Base-by-base conservation (phyloP, 768 basidiomycete species). In the Leucocoprinus sp. region DNA sequence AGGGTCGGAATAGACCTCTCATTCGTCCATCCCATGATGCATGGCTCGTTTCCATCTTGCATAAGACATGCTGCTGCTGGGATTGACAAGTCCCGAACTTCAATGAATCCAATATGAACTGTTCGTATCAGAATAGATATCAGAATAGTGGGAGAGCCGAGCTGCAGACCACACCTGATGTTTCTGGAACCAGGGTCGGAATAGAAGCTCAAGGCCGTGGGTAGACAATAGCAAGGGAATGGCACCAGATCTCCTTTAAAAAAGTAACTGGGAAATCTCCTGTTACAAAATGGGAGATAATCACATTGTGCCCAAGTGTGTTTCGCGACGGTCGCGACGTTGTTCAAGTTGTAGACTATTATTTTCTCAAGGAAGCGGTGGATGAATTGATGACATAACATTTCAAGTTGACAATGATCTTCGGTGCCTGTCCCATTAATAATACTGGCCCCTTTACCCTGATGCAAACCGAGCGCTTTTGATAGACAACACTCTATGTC, bases 1-100 rank as follows among this genome's bases (percentile, higher is more conserved):
- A 42, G 46, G 46, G 38, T 41, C 31, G 21, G 34, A 41, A 41
- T 41, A 26, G 22, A 42, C 36, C 39, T 36, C 33, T 31, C 31
- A 14, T 21, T 33, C 14, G 24, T 12, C 26, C n/a, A 14, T 14
- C 6, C 31, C 31, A n/a, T 31, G 11, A 6, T 42, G n/a, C 27
- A 37, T 15, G 35, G 26, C 22, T n/a, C n/a, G n/a, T n/a, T n/a
- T n/a, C n/a, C n/a, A n/a, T n/a, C 39, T 40, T 34, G 33, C 11
- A 3, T 35, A 19, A 26, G 45, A 29, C 14, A 26, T 47, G 33
- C 45, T 47, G 26, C 18, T 22, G 36, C 22, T 14, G 26, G 5
- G 27, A 6, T 28, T 11, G 39, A 40, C 35, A 45, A 18, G 17
- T 14, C 43, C 28, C 23, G 12, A 37, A 12, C n/a, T 14, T 17